Evolutionary conservation across 2,329 filamentous ascomycete genomes (phyloP).

Genomic region (Fusarium duplospermum): DNA sequence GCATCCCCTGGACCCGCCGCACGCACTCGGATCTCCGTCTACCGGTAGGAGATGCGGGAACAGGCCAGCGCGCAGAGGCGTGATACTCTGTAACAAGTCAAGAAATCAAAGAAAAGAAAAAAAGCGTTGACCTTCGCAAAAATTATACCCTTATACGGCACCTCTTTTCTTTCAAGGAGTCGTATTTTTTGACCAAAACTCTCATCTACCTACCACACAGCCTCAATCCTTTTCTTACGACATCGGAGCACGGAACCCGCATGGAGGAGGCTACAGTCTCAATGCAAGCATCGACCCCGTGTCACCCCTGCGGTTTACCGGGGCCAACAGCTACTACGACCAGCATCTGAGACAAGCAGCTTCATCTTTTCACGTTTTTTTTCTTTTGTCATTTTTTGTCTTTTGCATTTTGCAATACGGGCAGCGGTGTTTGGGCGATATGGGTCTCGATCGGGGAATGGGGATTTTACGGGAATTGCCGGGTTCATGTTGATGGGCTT

Average conservation of each 20-base stretch:
- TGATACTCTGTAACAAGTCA: constrained; percentile 11
- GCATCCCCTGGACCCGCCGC: constrained; percentile 37
- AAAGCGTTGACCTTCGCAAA: constrained; percentile 29
- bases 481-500: constrained; percentile 15
- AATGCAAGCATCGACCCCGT: constrained; percentile 27
- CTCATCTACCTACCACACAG: constrained; percentile 9
- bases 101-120: constrained; percentile 20
- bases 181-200: constrained; percentile 10
- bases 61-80: constrained; percentile 38
- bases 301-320: constrained; percentile 19
- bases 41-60: constrained; percentile 49
- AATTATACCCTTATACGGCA: constrained; percentile 40
- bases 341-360: constrained; percentile 11
- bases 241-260: constrained; percentile 20
- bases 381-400: constrained; percentile 9
- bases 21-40: constrained; percentile 54
- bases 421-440: constrained; percentile 41
- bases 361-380: constrained; percentile 9
- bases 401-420: constrained; percentile 28
- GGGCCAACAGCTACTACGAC: neutral
- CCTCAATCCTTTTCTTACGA: constrained; percentile 19
- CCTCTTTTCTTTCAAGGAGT: constrained; percentile 5
- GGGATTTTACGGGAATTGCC: constrained; percentile 22
- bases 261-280: constrained; percentile 35
- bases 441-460: constrained; percentile 19